Evolutionary conservation across 768 basidiomycete genomes (phyloP), one percentile per base, ranked within the genome.

Genomic region (Podaxis sp.): DNA sequence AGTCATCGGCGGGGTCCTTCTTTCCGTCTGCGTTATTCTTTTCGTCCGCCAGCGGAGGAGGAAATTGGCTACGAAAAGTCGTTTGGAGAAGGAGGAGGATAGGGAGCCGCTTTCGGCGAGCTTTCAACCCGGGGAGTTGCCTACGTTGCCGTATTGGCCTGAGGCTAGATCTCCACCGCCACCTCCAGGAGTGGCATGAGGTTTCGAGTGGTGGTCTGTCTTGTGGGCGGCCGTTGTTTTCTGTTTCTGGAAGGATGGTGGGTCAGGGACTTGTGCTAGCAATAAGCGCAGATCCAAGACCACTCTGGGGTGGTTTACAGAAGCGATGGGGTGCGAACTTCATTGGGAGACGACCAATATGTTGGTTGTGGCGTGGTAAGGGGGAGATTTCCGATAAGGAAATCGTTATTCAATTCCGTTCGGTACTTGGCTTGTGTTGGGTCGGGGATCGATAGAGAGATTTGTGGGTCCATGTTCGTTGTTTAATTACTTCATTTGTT

Each of bases 101-200:
- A 33, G 26, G 10, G 15, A 56, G n/a, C 61, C 61, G 7, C 48
- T 62, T 30, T 62, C 61, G 13, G 61, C 61, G 8, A 62, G 61
- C 17, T 62, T 62, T 40, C 61, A 62, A 17, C 61, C 61, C 28
- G 61, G 61, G 15, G 61, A 62, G 49, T 40, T 62, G 22, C 61
- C 61, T 56, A 28, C 54, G 15, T 46, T 62, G 12, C 33, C 55
- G 4, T 62, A 62, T 40, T 56, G 20, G 61, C 61, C 61, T 28
- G 22, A 56, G 22, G 28, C 28, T 3, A 56, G 37, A 6, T 17
- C 46, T 44, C 28, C 40, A 4, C 33, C 38, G 3, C 41, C 53
- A 11, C 44, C n/a, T 13, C 52, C 20, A 30, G 60, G 60, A 6
- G 10, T 62, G 20, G 52, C 60, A 38, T 62, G 33, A 62, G n/a